These are phyloP conservation scores for Fusarium sp. DNA, from an alignment of 2,329 filamentous ascomycete genomes.

Conservation along the genomic window DNA sequence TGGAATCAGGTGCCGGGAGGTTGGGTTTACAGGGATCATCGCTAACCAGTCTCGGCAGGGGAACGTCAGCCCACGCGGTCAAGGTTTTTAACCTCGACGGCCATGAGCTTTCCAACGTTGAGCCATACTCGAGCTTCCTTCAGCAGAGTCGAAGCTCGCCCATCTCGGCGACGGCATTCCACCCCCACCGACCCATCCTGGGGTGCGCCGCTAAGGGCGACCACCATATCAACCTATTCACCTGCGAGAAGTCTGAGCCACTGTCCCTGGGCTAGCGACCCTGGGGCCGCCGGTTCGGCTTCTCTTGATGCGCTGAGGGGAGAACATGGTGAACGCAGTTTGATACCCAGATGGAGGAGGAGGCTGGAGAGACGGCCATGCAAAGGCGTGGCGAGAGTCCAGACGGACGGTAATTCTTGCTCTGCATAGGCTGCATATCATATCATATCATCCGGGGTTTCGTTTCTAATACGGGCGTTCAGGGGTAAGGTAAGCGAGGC, in stretches of 20 bases:
- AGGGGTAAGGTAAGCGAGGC: conserved; percentile 35
- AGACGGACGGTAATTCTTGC: conserved; percentile 26
- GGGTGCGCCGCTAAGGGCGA: conserved; percentile 87
- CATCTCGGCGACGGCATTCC: conserved; percentile 90
- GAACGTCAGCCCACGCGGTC: conserved; percentile 85
- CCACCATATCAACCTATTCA: conserved; percentile 88
- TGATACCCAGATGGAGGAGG: conserved; percentile 13
- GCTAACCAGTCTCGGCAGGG: conserved; percentile 61
- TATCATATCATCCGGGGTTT: conserved; percentile 39
- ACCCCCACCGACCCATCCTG: conserved; percentile 91
- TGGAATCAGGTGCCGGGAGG: not conserved
- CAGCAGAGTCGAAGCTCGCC: conserved; percentile 80
- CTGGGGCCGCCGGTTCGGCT: conserved; percentile 31
- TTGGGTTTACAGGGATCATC: conserved; percentile 3
- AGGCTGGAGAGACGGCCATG: not conserved
- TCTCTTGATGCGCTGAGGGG: conserved; percentile 18
- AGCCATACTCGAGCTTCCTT: conserved; percentile 89
- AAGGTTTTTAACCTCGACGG: conserved; percentile 93
- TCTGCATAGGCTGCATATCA: conserved; percentile 40
- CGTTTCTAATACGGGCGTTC: conserved; percentile 37
- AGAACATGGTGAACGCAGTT: conserved; percentile 3
- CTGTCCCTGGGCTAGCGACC: conserved; percentile 44
- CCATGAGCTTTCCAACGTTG: conserved; percentile 77
- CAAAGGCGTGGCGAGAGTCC: conserved; percentile 21
- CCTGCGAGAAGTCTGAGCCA: conserved; percentile 64